phyloP scores from a whole-genome alignment of 306 rosid genomes.

The Fagus sylvatica region DNA sequence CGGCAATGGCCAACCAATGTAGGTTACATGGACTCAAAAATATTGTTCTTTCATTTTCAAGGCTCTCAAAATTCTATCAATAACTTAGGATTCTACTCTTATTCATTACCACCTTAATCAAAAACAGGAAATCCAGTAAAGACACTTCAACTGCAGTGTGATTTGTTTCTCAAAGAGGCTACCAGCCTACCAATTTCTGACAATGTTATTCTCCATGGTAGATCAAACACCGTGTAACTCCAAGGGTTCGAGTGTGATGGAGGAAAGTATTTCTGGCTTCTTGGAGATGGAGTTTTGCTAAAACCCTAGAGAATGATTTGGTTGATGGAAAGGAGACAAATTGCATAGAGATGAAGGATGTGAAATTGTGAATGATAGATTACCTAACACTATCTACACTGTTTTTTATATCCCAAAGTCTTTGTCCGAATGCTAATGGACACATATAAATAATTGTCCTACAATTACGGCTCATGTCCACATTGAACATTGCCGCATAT shows the following conservation, averaged over 20 bases:
- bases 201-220: conserved; percentile 23
- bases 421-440: conserved; percentile 52
- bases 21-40: conserved; percentile 24
- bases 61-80: conserved; percentile 36
- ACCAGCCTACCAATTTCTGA: conserved; percentile 2
- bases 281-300: conserved; percentile 66
- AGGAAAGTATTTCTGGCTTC: conserved; percentile 43
- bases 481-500: conserved; percentile 20
- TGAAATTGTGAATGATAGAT: conserved; percentile 32
- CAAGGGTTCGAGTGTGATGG: conserved; percentile 35
- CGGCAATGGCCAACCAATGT: conserved; percentile 23
- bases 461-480: conserved; percentile 18
- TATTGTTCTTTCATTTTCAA: conserved; percentile 13
- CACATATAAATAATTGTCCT: conserved; percentile 34
- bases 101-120: not conserved
- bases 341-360: conserved; percentile 35
- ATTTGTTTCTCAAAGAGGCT: conserved; percentile 34
- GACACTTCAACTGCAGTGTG: conserved; percentile 32
- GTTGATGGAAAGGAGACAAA: conserved; percentile 40
- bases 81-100: conserved; percentile 57
- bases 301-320: conserved; percentile 29
- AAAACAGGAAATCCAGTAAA: conserved; percentile 25
- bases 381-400: conserved; percentile 42
- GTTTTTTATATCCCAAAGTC: conserved; percentile 37
- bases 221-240: conserved; percentile 11